phyloP scores from a whole-genome alignment of 495 filamentous ascomycete genomes.

The Mycothermus thermophilus region DNA sequence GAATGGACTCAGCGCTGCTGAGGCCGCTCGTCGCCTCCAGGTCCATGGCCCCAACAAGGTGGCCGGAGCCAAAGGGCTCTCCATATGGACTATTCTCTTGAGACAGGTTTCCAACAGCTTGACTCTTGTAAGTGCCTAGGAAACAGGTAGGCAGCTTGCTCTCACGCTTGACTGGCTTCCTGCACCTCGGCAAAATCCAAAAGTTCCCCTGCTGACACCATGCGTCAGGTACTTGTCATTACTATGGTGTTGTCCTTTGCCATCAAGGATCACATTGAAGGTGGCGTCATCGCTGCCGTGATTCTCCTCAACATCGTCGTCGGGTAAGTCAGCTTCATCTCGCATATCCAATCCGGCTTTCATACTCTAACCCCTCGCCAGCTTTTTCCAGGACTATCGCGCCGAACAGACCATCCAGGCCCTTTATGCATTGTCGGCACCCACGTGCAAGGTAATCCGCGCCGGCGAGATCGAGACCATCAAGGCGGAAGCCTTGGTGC shows the following conservation, averaged over 20 bases:
- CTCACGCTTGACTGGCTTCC: too few species aligned
- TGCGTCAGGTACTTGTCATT: slow-evolving; percentile 63
- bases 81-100: slow-evolving; percentile 40
- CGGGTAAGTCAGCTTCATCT: slow-evolving; percentile 18
- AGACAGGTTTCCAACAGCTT: slow-evolving; percentile 43
- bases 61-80: slow-evolving; percentile 36
- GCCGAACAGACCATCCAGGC: slow-evolving; percentile 84
- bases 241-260: slow-evolving; percentile 75
- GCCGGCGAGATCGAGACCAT: slow-evolving; percentile 49
- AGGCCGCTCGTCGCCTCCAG: slow-evolving; percentile 31
- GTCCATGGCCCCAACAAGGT: slow-evolving; percentile 39
- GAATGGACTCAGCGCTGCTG: slow-evolving; percentile 27
- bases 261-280: slow-evolving; percentile 70
- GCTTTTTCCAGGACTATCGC: slow-evolving; percentile 71
- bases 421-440: slow-evolving; percentile 60
- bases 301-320: slow-evolving; percentile 69
- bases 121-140: slow-evolving; percentile 16
- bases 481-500: slow-evolving; percentile 51
- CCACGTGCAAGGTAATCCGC: slow-evolving; percentile 61
- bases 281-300: slow-evolving; percentile 67
- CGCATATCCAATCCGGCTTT: not conserved
- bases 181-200: too few species aligned
- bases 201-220: too few species aligned
- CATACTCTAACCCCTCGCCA: not conserved
- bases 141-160: slow-evolving; percentile 3